Evolutionary conservation across 768 basidiomycete genomes (phyloP).

Genomic region (Trametes cinnabarina): DNA sequence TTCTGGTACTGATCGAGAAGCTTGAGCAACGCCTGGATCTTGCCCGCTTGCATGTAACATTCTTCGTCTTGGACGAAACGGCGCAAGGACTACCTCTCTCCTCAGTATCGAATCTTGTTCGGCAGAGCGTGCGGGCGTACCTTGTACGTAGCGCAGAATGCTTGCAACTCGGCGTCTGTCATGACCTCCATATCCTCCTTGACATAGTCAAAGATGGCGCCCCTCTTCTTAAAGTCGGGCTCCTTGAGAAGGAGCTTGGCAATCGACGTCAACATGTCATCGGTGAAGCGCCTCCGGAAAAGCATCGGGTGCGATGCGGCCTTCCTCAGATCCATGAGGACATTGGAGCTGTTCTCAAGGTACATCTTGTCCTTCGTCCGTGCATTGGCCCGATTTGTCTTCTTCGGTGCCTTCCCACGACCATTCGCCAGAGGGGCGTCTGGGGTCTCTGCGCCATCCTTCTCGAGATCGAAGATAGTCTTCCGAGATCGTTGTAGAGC

Average conservation of each 20-base stretch:
- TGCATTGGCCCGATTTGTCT: slow-evolving; percentile 43
- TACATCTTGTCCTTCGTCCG: slow-evolving; percentile 65
- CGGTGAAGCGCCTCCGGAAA: slow-evolving; percentile 82
- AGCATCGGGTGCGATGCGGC: slow-evolving; percentile 96
- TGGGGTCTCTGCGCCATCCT: slow-evolving; percentile 30
- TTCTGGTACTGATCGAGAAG: slow-evolving; percentile 66
- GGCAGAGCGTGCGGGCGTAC: slow-evolving; percentile 39
- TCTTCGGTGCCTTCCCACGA: slow-evolving; percentile 36
- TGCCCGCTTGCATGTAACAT: slow-evolving; percentile 86
- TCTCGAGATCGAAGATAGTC: slow-evolving; percentile 58
- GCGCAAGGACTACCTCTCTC: slow-evolving; percentile 52
- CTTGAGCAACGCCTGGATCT: slow-evolving; percentile 69
- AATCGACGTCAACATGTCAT: slow-evolving; percentile 69
- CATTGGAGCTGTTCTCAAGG: slow-evolving; percentile 83
- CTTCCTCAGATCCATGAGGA: slow-evolving; percentile 96
- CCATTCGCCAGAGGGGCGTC: slow-evolving; percentile 30
- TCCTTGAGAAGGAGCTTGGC: slow-evolving; percentile 86
- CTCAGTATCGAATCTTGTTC: background rate
- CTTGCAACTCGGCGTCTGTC: slow-evolving; percentile 94
- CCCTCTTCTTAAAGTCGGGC: slow-evolving; percentile 84
- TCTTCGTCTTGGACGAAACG: slow-evolving; percentile 71
- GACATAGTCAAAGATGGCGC: slow-evolving; percentile 77
- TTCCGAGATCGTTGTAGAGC: slow-evolving; percentile 83
- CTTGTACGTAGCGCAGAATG: slow-evolving; percentile 84
- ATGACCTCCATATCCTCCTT: slow-evolving; percentile 98